Evolutionary conservation across 2,329 filamentous ascomycete species (phyloP), one percentile per base, ranked within the genome.

Genomic region (Sporothrix mexicana): DNA sequence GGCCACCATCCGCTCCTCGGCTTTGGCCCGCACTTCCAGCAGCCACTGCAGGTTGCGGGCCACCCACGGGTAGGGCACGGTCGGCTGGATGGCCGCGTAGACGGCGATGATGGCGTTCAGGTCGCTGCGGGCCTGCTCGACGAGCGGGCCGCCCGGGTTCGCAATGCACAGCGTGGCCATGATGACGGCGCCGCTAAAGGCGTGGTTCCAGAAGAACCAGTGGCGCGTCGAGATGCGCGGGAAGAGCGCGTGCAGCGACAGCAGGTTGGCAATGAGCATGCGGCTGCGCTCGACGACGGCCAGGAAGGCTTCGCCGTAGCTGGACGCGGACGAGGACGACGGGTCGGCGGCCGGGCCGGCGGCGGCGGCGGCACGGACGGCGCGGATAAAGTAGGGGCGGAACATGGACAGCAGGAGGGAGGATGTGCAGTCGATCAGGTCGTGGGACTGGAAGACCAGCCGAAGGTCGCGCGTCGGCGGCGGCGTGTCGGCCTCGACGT

Each of bases 121-220:
- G 20, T 69, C 67, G 67, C 67, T 43, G 49, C 47, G 67, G 17
- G 67, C 67, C 67, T 69, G 67, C 10, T 69, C 67, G 3, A 69
- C 49, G 4, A 69, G 20, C 1, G 67, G 67, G 8, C 67, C 51
- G 13, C 25, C 67, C 8, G 67, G 49, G 49, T 43, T 57, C 49
- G 67, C 67, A 25, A 69, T 69, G 67, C 67, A 69, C 13, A 69
- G 17, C 25, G 67, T 69, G 25, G 67, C 67, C 67, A 69, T 55
- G 25, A 69, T 57, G 49, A 69, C 67, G 17, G 67, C 67, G 7
- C 67, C 67, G 2, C 30, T 45, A 10, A 69, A 69, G 1, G 67
- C 67, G 15, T 69, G 67, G 67, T 69, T 69, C 67, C 67, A 69
- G 30, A 69, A 69, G 67, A 69, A 69, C 67, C 67, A 69, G 67